Evolutionary conservation across 495 filamentous ascomycete genomes (phyloP), one percentile per base, ranked within the genome.

Genomic region (Beverwykella pulmonaria): DNA sequence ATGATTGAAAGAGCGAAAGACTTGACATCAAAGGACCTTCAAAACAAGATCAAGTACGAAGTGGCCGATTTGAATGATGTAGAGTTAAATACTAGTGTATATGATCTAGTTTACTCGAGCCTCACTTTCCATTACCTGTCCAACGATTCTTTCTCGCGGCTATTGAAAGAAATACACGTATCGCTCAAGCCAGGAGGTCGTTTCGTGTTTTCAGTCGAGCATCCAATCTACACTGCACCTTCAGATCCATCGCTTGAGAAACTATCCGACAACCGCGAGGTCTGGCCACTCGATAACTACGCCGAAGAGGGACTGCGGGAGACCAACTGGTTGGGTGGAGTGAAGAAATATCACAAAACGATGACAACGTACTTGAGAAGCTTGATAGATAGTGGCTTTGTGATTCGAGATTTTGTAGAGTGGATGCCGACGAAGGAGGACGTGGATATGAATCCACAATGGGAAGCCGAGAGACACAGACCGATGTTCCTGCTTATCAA

Each of bases 401-500:
- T 59, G 34, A 25, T 59, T 26, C 17, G 36, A 25, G 55, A 47
- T 47, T 29, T 59, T 22, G 55, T 59, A 3, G 55, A 59, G 20
- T 59, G 55, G 55, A 23, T 59, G 29, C 4, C 55, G 17, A 23
- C 1, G 4, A 34, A 14, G 22, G 55, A 46, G 30, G 55, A 59
- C 14, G 34, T 59, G 1, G n/a, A 34, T 3, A 59, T 6, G 55
- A 29, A 34, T 39, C 55, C 55, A 4, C n/a, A 47, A 10, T 59
- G 55, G 55, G 26, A 17, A 19, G 30, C 10, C 25, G 55, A 44
- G 25, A 12, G 20, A 19, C n/a, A 59, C 4, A 44, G 55, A 25
- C 55, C 32, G 10, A 59, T 59, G 55, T 59, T 59, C 22, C 25
- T 59, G 12, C 39, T 59, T 12, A 19, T 59, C 20, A 59, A 59